Conservation (phyloP, 1,139 yeast species). For the Taphrina deformans region DNA sequence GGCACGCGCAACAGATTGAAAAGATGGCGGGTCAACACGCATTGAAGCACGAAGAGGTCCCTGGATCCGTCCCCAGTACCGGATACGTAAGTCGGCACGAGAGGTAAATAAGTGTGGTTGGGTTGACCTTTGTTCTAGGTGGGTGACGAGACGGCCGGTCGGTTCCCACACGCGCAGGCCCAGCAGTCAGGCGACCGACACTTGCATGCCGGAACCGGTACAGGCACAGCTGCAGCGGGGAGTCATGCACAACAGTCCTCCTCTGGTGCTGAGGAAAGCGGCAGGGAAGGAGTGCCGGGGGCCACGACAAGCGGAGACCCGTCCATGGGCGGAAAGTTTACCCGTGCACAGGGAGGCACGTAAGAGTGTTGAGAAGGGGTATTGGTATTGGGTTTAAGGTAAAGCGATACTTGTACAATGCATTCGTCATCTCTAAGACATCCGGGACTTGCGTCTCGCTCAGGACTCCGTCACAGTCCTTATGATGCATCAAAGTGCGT, state of each 20-base stretch:
- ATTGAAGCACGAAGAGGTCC: not conserved
- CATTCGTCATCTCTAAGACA: not conserved
- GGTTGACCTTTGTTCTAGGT: no score
- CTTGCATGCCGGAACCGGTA: not conserved
- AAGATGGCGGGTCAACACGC: not conserved
- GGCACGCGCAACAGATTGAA: no score
- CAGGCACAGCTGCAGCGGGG: not conserved
- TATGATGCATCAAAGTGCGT: no score
- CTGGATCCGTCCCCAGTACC: not conserved
- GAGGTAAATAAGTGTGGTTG: no score
- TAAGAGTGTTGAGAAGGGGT: not conserved
- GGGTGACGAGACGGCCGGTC: conserved; percentile 1
- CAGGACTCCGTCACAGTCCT: no score
- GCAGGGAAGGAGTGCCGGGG: conserved; percentile 20
- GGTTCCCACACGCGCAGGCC: not conserved
- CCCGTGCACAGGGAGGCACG: conserved; percentile 10
- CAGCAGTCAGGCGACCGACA: no score
- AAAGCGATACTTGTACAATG: not conserved
- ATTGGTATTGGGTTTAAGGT: not conserved
- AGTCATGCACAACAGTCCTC: not conserved
- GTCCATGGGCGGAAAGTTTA: conserved; percentile 15
- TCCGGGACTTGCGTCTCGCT: not conserved
- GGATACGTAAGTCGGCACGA: conserved; percentile 14
- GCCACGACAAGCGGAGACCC: conserved; percentile 4
- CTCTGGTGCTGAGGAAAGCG: not conserved